Evolutionary conservation across 164 flowering plant species (phyloP), one percentile per base, ranked within the genome.

Genomic region (Piper betle): DNA sequence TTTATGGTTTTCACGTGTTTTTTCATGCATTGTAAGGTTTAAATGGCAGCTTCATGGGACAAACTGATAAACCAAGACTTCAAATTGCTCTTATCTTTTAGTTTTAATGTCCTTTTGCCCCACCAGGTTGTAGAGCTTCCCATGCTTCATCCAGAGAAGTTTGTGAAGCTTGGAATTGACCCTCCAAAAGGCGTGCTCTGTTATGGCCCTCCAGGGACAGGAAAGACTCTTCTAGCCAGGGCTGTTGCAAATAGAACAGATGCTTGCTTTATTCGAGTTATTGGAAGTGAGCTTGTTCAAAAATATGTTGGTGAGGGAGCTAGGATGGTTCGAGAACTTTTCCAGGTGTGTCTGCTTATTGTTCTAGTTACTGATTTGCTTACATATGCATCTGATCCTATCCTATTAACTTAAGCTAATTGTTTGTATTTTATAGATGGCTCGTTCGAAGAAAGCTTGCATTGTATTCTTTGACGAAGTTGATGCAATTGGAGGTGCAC

Each of bases 241-340:
- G 99, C 99, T 74, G 99, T 94, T 38, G 96, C 97, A 40, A 94
- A 91, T 63, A 76, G 97, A 70, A 94, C 97, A 16, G 99, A 91
- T 81, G 99, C 99, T 16, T 94, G 99, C 60, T 91, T 91, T 62
- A 91, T 94, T 57, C 83, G 97, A 60, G 99, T 94, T 53, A 94
- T 94, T 77, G 99, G 97, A 57, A 91, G 96, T 71, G 99, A 94
- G 75, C 97, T 94, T 72, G 96, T 91, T 55, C 95, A 87, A 77
- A 94, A 88, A 68, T 93, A 88, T 70, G 97, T 94, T 68, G 99
- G 99, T 52, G 95, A 91, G 73, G 99, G 99, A 38, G 98, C 98
- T 19, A 68, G 97, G 37, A 93, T 93, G 98, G 97, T 93, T 70
- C 85, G 98, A 15, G 96, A 90, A 73, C 82, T 86, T 48, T 93